phyloP scores from a whole-genome alignment of 2,329 filamentous ascomycete species.

The Neurospora crassa region DNA sequence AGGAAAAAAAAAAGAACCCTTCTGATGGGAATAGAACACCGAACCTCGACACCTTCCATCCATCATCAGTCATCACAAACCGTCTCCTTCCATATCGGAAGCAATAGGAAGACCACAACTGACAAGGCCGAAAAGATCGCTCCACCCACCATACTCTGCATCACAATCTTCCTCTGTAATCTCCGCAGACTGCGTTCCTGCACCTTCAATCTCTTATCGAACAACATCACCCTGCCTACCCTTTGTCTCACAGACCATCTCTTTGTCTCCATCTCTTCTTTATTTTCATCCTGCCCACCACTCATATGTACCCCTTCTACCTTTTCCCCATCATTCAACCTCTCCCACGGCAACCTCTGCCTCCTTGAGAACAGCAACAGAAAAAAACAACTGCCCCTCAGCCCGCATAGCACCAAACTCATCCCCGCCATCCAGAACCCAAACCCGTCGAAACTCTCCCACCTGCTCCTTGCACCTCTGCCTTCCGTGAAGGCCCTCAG shows the following conservation, averaged over 20 bases:
- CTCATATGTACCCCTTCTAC: not conserved
- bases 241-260: constrained; percentile 1
- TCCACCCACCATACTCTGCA: constrained; percentile 31
- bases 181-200: constrained; percentile 32
- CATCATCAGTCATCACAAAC: constrained; percentile 6
- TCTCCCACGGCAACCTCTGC: constrained; percentile 38
- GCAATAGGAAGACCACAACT: constrained; percentile 31
- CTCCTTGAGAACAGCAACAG: constrained; percentile 35
- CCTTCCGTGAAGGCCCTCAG: constrained; percentile 30
- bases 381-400: constrained; percentile 38
- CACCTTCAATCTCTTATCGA: constrained; percentile 35
- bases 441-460: constrained; percentile 32
- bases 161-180: constrained; percentile 34
- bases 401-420: constrained; percentile 32
- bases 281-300: constrained; percentile 3
- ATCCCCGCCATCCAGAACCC: constrained; percentile 36
- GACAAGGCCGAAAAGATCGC: constrained; percentile 26
- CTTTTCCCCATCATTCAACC: constrained; percentile 29
- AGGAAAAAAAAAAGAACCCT: not conserved
- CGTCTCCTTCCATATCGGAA: constrained; percentile 34
- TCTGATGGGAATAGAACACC: not conserved
- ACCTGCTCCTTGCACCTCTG: constrained; percentile 30
- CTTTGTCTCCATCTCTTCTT: not conserved
- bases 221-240: constrained; percentile 34
- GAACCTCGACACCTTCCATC: not conserved